Evolutionary conservation across 108 stramenopile genomes (phyloP).

Genomic region (Chaetoceros tenuissimus): DNA sequence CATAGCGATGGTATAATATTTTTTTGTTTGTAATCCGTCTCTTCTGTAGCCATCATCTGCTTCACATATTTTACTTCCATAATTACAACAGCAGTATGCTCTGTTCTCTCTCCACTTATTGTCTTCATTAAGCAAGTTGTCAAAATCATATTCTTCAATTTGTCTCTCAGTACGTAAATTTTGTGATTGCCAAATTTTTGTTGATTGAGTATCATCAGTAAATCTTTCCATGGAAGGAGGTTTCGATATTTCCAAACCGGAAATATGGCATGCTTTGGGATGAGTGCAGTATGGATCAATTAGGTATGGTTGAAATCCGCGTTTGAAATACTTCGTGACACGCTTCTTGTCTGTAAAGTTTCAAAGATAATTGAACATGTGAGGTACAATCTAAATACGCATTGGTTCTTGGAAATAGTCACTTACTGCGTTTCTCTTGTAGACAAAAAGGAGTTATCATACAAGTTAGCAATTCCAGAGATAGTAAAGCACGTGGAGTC

Average conservation of each 20-base stretch:
- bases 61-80: too few relatives aligned
- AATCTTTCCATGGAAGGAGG: neutral
- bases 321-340: constrained; percentile 7
- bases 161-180: neutral
- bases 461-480: neutral
- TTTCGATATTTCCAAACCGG: neutral
- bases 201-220: neutral
- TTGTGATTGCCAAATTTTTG: neutral
- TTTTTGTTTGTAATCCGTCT: too few relatives aligned
- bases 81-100: too few relatives aligned
- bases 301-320: constrained; percentile 4
- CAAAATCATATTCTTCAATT: neutral
- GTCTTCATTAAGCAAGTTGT: neutral
- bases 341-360: neutral
- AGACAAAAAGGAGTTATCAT: constrained; percentile 10
- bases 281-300: constrained; percentile 6
- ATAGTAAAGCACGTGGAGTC: constrained; percentile 5
- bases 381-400: neutral
- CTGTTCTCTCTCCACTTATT: too few relatives aligned
- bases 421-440: constrained; percentile 3
- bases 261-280: constrained; percentile 2
- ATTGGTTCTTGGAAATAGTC: neutral
- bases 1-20: too few relatives aligned
- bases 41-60: too few relatives aligned
- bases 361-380: neutral